Percentiles rank a stretch among this genome's conserved stretches.
Conservation (phyloP, 306 rosid genomes). For the Cucurbita maxima region DNA sequence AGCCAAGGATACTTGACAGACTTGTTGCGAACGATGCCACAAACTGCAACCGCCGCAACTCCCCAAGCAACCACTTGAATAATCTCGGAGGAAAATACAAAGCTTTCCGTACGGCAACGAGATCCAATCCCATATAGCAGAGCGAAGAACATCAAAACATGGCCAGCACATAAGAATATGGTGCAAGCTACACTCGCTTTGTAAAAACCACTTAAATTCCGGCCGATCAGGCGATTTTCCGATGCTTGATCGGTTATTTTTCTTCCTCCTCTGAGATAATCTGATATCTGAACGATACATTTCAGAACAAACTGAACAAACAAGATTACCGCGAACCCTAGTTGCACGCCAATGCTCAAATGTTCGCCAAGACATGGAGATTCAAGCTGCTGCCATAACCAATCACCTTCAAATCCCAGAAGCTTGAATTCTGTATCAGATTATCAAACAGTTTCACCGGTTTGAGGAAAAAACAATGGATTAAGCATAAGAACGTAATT, state of each 20-base stretch:
- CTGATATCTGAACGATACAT: slow-evolving; percentile 11
- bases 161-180: slow-evolving; percentile 24
- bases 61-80: slow-evolving; percentile 42
- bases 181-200: slow-evolving; percentile 39
- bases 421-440: slow-evolving; percentile 20
- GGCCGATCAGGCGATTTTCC: slow-evolving; percentile 12
- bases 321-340: slow-evolving; percentile 30
- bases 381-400: slow-evolving; percentile 30
- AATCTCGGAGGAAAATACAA: slow-evolving; percentile 36
- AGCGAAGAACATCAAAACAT: slow-evolving; percentile 21
- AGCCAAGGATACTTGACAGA: slow-evolving; percentile 43
- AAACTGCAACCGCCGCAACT: slow-evolving; percentile 24
- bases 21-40: slow-evolving; percentile 15
- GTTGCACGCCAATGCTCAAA: slow-evolving; percentile 37
- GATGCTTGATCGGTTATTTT: slow-evolving; percentile 11
- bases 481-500: not conserved
- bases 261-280: slow-evolving; percentile 16
- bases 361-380: slow-evolving; percentile 70
- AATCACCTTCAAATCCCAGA: slow-evolving; percentile 14
- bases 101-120: slow-evolving; percentile 23
- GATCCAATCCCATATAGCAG: slow-evolving; percentile 29
- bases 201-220: slow-evolving; percentile 25
- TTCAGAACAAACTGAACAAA: slow-evolving; percentile 19
- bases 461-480: not conserved
- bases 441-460: not conserved